A percentile compares a stretch with the other conserved stretches of the same genome.
phyloP scores from a whole-genome alignment of 495 filamentous ascomycete species.

The Entonaema liquescens region DNA sequence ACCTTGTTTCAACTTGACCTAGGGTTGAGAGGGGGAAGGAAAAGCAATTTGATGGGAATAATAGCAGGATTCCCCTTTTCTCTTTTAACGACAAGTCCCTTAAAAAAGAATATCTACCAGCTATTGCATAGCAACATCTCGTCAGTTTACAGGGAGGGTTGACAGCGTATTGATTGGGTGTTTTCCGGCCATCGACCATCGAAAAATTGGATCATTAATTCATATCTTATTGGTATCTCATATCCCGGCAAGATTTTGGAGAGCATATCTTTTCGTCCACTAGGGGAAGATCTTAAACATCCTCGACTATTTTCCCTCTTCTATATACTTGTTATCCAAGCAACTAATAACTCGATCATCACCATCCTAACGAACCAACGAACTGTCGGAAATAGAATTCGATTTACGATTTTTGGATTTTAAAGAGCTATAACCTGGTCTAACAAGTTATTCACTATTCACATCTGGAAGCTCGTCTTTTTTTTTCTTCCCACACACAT shows the following conservation, averaged over 20 bases:
- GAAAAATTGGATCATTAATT: conserved; percentile 38
- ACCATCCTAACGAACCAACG: not conserved
- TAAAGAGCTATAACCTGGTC: conserved; percentile 15
- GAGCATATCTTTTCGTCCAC: conserved; percentile 15
- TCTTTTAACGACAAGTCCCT: conserved; percentile 24
- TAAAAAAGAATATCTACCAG: not conserved
- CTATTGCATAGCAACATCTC: conserved; percentile 29
- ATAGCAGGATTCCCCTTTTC: conserved; percentile 26
- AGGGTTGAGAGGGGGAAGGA: conserved; percentile 23
- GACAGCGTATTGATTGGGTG: conserved; percentile 24
- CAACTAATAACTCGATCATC: conserved; percentile 18
- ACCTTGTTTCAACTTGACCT: conserved; percentile 33
- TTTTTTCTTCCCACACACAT: conserved; percentile 8
- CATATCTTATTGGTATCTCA: conserved; percentile 31
- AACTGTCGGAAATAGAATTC: not conserved
- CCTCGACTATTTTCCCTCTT: conserved; percentile 11
- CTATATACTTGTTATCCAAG: conserved; percentile 1
- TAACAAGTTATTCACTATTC: conserved; percentile 17
- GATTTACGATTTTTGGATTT: conserved; percentile 16
- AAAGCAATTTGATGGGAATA: conserved; percentile 34
- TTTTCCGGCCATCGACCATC: conserved; percentile 17
- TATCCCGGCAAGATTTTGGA: conserved; percentile 22
- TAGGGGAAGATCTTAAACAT: conserved; percentile 22
- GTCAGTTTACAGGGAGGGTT: conserved; percentile 31
- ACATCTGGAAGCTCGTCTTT: conserved; percentile 28